Evolutionary conservation across 768 basidiomycete species (phyloP), one percentile per base, ranked within the genome.

Genomic region (Russula emetica): DNA sequence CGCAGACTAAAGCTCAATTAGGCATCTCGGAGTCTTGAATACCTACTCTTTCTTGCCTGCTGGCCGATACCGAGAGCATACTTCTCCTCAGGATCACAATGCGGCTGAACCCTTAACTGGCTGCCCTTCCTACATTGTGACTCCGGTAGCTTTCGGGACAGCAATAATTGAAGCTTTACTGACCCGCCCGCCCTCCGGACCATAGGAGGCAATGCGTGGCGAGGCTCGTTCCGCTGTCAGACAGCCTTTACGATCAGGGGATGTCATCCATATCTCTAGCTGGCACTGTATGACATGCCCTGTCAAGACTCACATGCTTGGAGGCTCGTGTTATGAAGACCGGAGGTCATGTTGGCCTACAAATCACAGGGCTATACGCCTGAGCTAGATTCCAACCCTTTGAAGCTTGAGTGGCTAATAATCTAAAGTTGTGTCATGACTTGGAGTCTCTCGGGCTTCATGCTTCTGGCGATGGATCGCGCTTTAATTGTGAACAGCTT

Each of bases 201-300:
- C 34, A 64, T 63, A 64, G 64, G 63, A 58, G 30, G 38, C 56
- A 62, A 65, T 66, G 71, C 73, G 71, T 72, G 72, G 77, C 71
- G 75, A 71, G 82, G 85, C 77, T 87, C 85, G 85, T 87, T 87
- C 85, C 78, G 84, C 77, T 87, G 85, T 85, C 85, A 73, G 67
- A 78, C 74, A 79, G 55, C 14, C 67, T 42, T n/a, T 36, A 36
- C 22, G 44, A 18, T 7, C 18, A 32, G 44, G 32, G 13, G 44
- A 54, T 30, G 13, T n/a, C 1, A 22, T 24, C 26, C 30, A 24
- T 42, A 28, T 34, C 44, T 0, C 11, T 30, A 62, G 20, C 36
- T 45, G 22, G 36, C 62, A 16, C 44, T 44, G 30, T 16, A 50
- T 30, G 47, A 40, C 44, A 62, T 30, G 8, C 22, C 44, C 24